Base-by-base conservation (phyloP, 176 grass and related monocot genomes). In the Neostapfia colusana region DNA sequence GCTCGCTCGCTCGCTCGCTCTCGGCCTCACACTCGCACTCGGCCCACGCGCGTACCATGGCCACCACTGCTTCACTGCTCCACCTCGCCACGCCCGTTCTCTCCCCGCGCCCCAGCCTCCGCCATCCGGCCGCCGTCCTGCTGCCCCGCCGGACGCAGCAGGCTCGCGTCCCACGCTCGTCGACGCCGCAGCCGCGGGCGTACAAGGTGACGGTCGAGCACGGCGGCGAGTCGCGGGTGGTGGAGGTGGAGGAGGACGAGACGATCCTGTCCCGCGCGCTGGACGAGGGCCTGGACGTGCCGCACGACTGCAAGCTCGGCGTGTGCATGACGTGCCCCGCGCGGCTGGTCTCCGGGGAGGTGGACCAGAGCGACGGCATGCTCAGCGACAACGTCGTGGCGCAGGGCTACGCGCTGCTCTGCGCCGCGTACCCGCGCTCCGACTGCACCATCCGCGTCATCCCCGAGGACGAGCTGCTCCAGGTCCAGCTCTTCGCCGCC, bases 321-420 rank as follows among this genome's bases (percentile, higher is more conserved):
- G 95, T 98, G 37, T 98, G 95, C 87, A 98, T 98, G 95, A 94
- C 95, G 10, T 98, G 95, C 79, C 95, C 95, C 0, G 95, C 95
- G 7, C 86, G 89, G 4, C 89, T 98, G 8, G 50, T 98, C 55
- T 72, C 86, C 54, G 95, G 95, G 14, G 60, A 59, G 45, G 95
- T 93, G 73, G 95, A 98, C 84, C 95, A 98, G 91, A 90, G 95
- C 82, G 91, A 98, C 51, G 91, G 95, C 56, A 98, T 98, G 95
- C 91, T 98, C 60, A 91, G 90, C 82, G 94, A 97, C 85, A 88
- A 93, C 71, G 93, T 97, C 25, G 85, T 97, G 5, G 91, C 85
- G 69, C 79, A 78, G 12, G 95, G 95, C 0, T 98, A 90, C 75
- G 82, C 95, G n/a, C 91, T 98, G 55, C 86, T 98, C 43, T 94